phyloP scores from a whole-genome alignment of 2,329 filamentous ascomycete species.

The Eurotiales sp. region DNA sequence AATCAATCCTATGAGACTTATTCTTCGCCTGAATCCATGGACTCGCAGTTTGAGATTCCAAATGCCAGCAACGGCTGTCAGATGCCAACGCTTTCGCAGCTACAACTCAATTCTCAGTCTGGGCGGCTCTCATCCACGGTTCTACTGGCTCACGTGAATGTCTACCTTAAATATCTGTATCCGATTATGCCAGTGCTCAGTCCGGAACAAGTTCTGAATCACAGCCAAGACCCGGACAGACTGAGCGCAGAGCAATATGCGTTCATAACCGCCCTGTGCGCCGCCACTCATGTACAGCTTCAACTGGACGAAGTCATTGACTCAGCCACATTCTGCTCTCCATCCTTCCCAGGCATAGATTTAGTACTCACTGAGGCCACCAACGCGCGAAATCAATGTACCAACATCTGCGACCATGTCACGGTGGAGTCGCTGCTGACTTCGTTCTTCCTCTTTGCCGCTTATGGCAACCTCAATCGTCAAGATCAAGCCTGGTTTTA shows the following conservation, averaged over 20 bases:
- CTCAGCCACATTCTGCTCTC: conserved; percentile 22
- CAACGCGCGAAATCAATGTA: conserved; percentile 37
- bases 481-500: conserved; percentile 78
- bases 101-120: conserved; percentile 9
- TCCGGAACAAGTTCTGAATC: conserved; percentile 30
- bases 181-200: conserved; percentile 44
- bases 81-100: background rate
- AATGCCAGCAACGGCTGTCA: conserved; percentile 5
- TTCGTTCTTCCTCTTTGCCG: conserved; percentile 75
- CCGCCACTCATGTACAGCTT: conserved; percentile 44
- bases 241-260: conserved; percentile 39
- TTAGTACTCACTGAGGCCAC: conserved; percentile 65
- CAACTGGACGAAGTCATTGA: conserved; percentile 33
- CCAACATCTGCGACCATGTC: conserved; percentile 41
- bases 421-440: conserved; percentile 51
- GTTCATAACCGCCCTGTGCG: conserved; percentile 39
- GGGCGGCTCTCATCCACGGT: conserved; percentile 31
- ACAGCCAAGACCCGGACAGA: conserved; percentile 52
- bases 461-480: conserved; percentile 66
- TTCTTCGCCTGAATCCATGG: conserved; percentile 33
- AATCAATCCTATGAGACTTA: conserved; percentile 27
- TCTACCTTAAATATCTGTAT: conserved; percentile 41
- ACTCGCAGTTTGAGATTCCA: conserved; percentile 27
- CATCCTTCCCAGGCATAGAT: conserved; percentile 58
- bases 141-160: conserved; percentile 37